Percentiles rank a stretch among this genome's conserved stretches.
Evolutionary conservation across 345 rosid genomes (phyloP).

Genomic region (Excoecaria agallocha): DNA sequence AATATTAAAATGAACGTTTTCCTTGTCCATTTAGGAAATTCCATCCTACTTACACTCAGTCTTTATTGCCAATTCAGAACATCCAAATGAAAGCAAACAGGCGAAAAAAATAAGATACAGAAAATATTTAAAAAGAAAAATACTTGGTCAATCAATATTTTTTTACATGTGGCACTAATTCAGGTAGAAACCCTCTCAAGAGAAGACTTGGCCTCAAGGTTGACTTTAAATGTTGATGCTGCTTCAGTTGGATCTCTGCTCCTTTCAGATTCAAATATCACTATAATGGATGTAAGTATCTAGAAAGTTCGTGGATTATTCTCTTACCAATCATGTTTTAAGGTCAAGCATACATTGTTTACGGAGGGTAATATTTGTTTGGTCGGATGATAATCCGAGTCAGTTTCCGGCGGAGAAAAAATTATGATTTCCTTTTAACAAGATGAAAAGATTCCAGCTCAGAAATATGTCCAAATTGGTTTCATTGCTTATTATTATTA

Average conservation of each 20-base stretch:
- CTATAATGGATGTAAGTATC: constrained; percentile 89
- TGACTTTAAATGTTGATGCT: constrained; percentile 79
- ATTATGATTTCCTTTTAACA: neutral
- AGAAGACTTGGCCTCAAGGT: constrained; percentile 93
- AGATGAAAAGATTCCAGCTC: neutral
- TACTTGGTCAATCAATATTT: neutral
- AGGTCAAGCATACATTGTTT: neutral
- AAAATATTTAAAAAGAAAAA: too few species aligned
- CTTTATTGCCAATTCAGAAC: neutral
- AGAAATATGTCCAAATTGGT: too few species aligned
- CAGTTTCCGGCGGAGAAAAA: neutral
- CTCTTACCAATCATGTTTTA: neutral
- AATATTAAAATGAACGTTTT: neutral
- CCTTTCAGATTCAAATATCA: constrained; percentile 76
- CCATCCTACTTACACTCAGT: neutral
- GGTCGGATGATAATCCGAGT: neutral
- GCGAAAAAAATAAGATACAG: neutral
- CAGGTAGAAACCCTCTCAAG: constrained; percentile 93
- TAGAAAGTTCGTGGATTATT: constrained; percentile 13
- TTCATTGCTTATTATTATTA: too few species aligned
- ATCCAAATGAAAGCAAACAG: neutral
- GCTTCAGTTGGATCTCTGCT: constrained; percentile 82
- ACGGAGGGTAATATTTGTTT: neutral
- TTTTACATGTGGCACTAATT: constrained; percentile 17
- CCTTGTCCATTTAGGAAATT: neutral